Percentiles rank a stretch among this genome's conserved stretches.
Conservation (phyloP, 495 filamentous ascomycete genomes). For the Penicillium macrosclerotiorum region DNA sequence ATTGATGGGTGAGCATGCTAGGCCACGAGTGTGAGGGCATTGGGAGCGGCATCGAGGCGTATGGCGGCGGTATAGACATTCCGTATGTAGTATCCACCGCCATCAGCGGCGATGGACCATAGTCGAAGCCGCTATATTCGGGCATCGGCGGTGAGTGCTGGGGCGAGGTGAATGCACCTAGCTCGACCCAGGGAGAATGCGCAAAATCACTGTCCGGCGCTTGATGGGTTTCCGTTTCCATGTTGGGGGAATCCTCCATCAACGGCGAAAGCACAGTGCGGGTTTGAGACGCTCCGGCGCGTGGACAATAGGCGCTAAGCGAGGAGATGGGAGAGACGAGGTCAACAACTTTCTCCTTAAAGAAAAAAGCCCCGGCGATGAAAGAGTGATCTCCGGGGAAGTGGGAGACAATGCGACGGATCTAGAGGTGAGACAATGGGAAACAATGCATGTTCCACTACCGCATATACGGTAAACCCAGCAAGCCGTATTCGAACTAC, state of each 20-base stretch:
- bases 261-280: constrained; percentile 3
- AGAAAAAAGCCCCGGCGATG: too few relatives aligned
- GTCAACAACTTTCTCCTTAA: too few relatives aligned
- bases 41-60: constrained; percentile 57
- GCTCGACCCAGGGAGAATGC: constrained; percentile 53
- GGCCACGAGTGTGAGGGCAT: constrained; percentile 70
- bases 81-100: constrained; percentile 40
- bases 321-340: too few relatives aligned
- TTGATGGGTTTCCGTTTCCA: constrained; percentile 48
- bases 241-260: constrained; percentile 26
- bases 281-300: too few relatives aligned
- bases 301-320: too few relatives aligned
- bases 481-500: constrained; percentile 15
- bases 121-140: constrained; percentile 44
- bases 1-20: constrained; percentile 57
- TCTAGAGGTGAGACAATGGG: constrained; percentile 32
- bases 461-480: constrained; percentile 11
- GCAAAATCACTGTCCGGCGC: constrained; percentile 46
- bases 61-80: constrained; percentile 48
- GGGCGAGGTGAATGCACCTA: constrained; percentile 43
- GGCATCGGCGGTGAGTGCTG: constrained; percentile 46
- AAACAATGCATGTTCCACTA: constrained; percentile 37
- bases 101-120: constrained; percentile 34
- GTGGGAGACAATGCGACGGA: constrained; percentile 23
- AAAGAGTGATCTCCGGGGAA: too few relatives aligned